Evolutionary conservation across 768 basidiomycete genomes (phyloP).

Genomic region (Clavulina sp.): DNA sequence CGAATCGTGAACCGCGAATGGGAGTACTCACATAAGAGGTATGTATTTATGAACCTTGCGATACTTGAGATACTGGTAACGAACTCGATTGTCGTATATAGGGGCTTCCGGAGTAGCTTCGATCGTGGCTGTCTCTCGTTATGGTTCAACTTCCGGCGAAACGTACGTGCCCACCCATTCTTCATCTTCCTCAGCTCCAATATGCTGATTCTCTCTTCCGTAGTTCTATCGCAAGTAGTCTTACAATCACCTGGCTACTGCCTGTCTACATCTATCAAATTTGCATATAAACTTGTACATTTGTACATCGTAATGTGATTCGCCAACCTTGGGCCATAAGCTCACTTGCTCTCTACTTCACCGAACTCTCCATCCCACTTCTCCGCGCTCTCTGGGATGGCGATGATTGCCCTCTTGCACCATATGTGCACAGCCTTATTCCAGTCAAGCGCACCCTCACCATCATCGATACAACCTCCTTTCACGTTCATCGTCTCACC

Average conservation of each 20-base stretch:
- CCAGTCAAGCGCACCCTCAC: too few species aligned
- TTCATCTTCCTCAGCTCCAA: conserved; percentile 10
- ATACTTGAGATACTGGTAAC: neutral
- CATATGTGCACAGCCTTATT: too few species aligned
- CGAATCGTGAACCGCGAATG: conserved; percentile 94
- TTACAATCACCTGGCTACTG: neutral
- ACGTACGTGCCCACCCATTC: conserved; percentile 36
- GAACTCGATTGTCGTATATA: conserved; percentile 16
- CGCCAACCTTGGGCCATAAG: too few species aligned
- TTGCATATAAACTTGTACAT: neutral
- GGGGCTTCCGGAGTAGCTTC: conserved; percentile 92
- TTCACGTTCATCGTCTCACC: too few species aligned
- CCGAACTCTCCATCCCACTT: too few species aligned
- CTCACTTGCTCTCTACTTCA: too few species aligned
- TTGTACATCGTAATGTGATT: neutral
- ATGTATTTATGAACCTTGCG: conserved; percentile 10
- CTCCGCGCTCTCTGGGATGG: too few species aligned
- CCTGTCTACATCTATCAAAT: neutral
- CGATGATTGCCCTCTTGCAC: too few species aligned
- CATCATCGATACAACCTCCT: too few species aligned
- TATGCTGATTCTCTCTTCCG: conserved; percentile 10
- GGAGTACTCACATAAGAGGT: conserved; percentile 98
- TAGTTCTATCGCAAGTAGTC: conserved; percentile 68
- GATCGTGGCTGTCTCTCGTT: conserved; percentile 91
- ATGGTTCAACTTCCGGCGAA: conserved; percentile 92